Base-by-base conservation (phyloP, 257 asterid species). In the Solanum etuberosum region DNA sequence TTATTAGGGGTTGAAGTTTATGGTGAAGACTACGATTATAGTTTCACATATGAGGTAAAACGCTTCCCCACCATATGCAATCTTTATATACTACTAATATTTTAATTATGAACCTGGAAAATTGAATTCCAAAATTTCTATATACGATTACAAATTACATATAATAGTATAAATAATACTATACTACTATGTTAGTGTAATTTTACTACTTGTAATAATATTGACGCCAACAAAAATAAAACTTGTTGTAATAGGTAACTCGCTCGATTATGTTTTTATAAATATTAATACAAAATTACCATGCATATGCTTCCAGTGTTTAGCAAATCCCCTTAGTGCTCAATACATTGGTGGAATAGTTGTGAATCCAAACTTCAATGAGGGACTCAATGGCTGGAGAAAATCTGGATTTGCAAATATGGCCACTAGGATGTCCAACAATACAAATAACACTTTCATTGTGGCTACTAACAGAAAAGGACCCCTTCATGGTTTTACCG, bases 41-140 rank as follows among this genome's bases (percentile, higher is more conserved):
- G 92, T 20, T 94, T 51, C 93, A 91, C 91, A 31, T 42, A 59
- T 2, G 92, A 95, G 96, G 97, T 85, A 88, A 61, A 61, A 89
- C 11, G 86, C 13, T 10, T 20, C 31, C 8, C 2, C 15, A 4
- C 2, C n/a, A 3, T 31, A 9, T 8, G 18, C 65, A 57, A 21
- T 57, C 27, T 57, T 57, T 20, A 20, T 20, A 57, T 57, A 57
- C 67, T 57, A 57, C 65, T 61, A 54, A 54, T 54, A 23, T 61
- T 61, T 61, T 57, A 57, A 20, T 57, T 38, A 11, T 32, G 31
- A 11, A 37, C 85, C 5, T 35, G 82, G 51, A 73, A 16, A 20
- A 34, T 15, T 83, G n/a, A 71, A 40, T 25, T 25, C 7, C 2
- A 13, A 4, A 77, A 2, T 77, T 42, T 77, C 13, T 42, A 14